Evolutionary conservation across 495 filamentous ascomycete genomes (phyloP).

Genomic region (Stereocaulon alpinum): DNA sequence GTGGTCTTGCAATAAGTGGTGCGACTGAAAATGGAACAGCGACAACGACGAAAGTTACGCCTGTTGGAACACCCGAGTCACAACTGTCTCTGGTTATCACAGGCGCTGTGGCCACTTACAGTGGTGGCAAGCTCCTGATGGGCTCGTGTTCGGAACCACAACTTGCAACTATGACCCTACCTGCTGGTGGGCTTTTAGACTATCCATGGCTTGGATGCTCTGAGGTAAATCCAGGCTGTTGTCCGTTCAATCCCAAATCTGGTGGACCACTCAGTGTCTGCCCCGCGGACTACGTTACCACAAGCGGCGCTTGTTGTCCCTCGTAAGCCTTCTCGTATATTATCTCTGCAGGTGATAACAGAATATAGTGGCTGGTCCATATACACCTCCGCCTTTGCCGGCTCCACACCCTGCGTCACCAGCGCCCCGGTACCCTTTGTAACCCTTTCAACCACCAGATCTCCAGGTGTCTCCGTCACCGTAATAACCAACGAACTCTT

Average conservation of each 20-base stretch:
- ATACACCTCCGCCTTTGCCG: slow-evolving; percentile 19
- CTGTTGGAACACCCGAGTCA: slow-evolving; percentile 9
- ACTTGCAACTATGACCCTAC: slow-evolving; percentile 16
- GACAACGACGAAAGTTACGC: background rate
- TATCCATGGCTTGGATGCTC: slow-evolving; percentile 25
- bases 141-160: slow-evolving; percentile 22
- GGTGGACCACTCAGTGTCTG: slow-evolving; percentile 21
- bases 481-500: slow-evolving; percentile 21
- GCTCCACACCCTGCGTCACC: slow-evolving; percentile 22
- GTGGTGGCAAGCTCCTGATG: slow-evolving; percentile 17
- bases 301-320: slow-evolving; percentile 22
- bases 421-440: slow-evolving; percentile 12
- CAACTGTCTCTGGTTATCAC: slow-evolving; percentile 14
- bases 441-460: slow-evolving; percentile 8
- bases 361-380: slow-evolving; percentile 24
- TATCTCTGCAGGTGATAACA: background rate
- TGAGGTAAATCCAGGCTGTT: slow-evolving; percentile 18
- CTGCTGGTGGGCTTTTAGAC: slow-evolving; percentile 15
- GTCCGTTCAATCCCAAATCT: slow-evolving; percentile 18
- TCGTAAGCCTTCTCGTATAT: slow-evolving; percentile 18
- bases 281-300: slow-evolving; percentile 23
- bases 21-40: background rate
- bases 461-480: slow-evolving; percentile 11
- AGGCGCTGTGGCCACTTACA: slow-evolving; percentile 19
- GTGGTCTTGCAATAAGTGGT: background rate